Conservation (phyloP, 2,329 filamentous ascomycete species). For the Leptographium wingfieldii region DNA sequence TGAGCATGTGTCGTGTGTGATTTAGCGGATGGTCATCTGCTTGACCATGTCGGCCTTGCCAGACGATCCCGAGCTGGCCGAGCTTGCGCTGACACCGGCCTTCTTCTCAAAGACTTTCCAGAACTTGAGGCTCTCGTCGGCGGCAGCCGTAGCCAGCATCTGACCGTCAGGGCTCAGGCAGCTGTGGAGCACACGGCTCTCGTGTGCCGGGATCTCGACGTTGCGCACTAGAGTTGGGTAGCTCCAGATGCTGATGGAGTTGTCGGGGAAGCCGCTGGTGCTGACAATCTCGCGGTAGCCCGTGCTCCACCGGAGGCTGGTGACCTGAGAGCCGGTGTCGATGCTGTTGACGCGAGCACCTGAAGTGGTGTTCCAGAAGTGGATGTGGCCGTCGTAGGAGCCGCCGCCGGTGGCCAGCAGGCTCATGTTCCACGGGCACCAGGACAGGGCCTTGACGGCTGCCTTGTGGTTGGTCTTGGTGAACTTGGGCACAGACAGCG, state of each 20-base stretch:
- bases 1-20: slow-evolving; percentile 1
- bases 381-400: slow-evolving; percentile 93
- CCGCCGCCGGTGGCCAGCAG: slow-evolving; percentile 92
- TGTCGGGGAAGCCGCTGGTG: slow-evolving; percentile 97
- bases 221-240: slow-evolving; percentile 96
- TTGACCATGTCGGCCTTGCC: slow-evolving; percentile 79
- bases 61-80: slow-evolving; percentile 53
- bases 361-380: slow-evolving; percentile 99
- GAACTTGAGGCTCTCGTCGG: slow-evolving; percentile 97
- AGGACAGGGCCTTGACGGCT: slow-evolving; percentile 93
- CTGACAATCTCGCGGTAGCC: slow-evolving; percentile 97
- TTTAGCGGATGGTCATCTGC: slow-evolving; percentile 83
- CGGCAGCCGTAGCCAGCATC: slow-evolving; percentile 82
- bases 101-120: slow-evolving; percentile 99
- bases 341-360: slow-evolving; percentile 98
- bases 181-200: slow-evolving; percentile 92
- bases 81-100: slow-evolving; percentile 56
- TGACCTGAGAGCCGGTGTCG: slow-evolving; percentile 95
- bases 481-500: slow-evolving; percentile 88
- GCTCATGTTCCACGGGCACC: slow-evolving; percentile 99
- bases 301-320: slow-evolving; percentile 89
- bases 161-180: slow-evolving; percentile 94
- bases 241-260: slow-evolving; percentile 97
- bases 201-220: slow-evolving; percentile 93
- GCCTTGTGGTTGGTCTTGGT: slow-evolving; percentile 99